These are phyloP conservation scores for Coccomyxa subellipsoidea DNA, from an alignment of 163 green algal genomes.

Conservation along the genomic window DNA sequence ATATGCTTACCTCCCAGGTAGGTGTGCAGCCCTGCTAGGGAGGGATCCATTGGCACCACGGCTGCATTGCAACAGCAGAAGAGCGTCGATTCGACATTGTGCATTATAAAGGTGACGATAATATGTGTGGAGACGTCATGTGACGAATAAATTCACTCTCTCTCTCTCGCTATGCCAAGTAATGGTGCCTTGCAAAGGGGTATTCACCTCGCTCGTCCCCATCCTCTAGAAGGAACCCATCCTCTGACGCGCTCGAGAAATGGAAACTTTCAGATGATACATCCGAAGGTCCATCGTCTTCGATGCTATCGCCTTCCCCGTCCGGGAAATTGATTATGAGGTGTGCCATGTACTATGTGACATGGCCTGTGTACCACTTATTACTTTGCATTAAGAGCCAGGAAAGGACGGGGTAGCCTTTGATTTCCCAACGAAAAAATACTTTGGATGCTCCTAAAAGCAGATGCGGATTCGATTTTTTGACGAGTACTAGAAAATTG, in stretches of 20 bases:
- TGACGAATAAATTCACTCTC: too few relatives aligned
- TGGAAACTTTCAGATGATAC: neutral
- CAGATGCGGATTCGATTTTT: too few relatives aligned
- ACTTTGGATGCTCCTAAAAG: too few relatives aligned
- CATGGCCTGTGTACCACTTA: neutral
- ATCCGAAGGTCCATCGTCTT: neutral
- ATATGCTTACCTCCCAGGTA: neutral
- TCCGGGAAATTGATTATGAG: neutral
- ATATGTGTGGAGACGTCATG: too few relatives aligned
- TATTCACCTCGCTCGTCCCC: too few relatives aligned
- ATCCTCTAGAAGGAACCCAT: too few relatives aligned
- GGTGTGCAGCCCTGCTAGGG: neutral
- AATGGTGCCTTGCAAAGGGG: too few relatives aligned
- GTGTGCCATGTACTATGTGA: neutral
- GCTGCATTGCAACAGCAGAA: neutral
- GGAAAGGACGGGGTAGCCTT: neutral
- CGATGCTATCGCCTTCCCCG: neutral
- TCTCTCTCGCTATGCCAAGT: too few relatives aligned
- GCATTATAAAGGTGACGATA: too few relatives aligned
- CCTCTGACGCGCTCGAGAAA: too few relatives aligned
- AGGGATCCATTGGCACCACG: neutral
- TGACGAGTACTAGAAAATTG: too few relatives aligned
- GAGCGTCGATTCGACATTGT: neutral
- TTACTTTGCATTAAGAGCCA: neutral
- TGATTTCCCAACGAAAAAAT: too few relatives aligned